Conservation (phyloP, 2,329 filamentous ascomycete species). For the Penicillium sp. region DNA sequence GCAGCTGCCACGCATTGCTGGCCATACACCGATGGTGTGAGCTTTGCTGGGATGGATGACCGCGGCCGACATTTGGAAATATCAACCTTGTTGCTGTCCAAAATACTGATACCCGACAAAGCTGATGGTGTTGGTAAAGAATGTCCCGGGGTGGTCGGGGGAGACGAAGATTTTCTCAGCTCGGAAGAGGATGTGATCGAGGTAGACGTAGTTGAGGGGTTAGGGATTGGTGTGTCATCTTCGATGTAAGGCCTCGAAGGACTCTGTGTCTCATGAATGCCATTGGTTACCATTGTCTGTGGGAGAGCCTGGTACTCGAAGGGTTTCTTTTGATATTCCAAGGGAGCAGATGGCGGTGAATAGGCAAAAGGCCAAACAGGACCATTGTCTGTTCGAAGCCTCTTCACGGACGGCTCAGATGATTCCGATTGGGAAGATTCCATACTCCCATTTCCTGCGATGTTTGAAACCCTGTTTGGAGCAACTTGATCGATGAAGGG, state of each 20-base stretch:
- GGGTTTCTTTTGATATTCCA: background rate
- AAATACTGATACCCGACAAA: constrained; percentile 17
- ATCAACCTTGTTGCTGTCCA: constrained; percentile 31
- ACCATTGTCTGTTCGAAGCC: constrained; percentile 13
- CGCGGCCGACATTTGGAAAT: constrained; percentile 65
- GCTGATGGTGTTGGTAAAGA: constrained; percentile 16
- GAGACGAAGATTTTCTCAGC: constrained; percentile 29
- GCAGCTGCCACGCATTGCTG: constrained; percentile 87
- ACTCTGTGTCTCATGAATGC: background rate
- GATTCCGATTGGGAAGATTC: constrained; percentile 6
- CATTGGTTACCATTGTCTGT: constrained; percentile 4
- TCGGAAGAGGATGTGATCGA: constrained; percentile 27
- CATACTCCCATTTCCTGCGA: background rate
- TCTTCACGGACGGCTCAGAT: constrained; percentile 23
- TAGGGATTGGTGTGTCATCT: constrained; percentile 26
- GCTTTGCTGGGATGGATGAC: constrained; percentile 77
- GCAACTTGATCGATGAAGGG: constrained; percentile 18
- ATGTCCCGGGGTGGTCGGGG: constrained; percentile 23
- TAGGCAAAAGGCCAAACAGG: constrained; percentile 1
- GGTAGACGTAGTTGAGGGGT: constrained; percentile 29
- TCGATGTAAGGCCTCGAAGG: constrained; percentile 15
- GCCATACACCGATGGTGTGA: constrained; percentile 78
- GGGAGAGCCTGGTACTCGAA: background rate
- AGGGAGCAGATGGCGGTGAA: constrained; percentile 1
- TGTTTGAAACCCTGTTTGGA: constrained; percentile 3